Evolutionary conservation across 1,139 yeast genomes (phyloP).

Genomic region (Pichia sp.): DNA sequence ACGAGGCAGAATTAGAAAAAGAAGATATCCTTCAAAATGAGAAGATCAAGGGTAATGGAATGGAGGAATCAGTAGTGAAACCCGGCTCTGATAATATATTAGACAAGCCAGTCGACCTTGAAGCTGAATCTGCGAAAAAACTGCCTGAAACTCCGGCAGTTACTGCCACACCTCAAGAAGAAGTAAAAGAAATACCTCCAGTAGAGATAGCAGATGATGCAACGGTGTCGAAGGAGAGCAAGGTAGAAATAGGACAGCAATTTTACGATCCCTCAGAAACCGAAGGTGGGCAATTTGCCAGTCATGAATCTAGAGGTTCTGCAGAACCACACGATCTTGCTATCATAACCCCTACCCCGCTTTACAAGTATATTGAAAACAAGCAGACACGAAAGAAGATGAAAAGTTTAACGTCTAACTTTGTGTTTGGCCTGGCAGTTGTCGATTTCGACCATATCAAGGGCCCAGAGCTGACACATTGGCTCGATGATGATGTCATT

Average conservation of each 20-base stretch:
- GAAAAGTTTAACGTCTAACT: slow-evolving; percentile 11
- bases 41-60: too few relatives aligned
- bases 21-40: neutral
- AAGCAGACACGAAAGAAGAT: neutral
- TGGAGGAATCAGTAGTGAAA: too few relatives aligned
- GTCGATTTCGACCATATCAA: slow-evolving; percentile 92
- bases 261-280: neutral
- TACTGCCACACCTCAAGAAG: too few relatives aligned
- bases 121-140: too few relatives aligned
- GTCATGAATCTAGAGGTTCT: neutral
- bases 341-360: slow-evolving; percentile 2
- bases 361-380: slow-evolving; percentile 13
- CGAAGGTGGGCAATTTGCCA: neutral
- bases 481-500: slow-evolving; percentile 64
- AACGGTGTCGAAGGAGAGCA: too few relatives aligned
- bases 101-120: too few relatives aligned
- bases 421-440: slow-evolving; percentile 75
- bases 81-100: too few relatives aligned
- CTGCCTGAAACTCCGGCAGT: too few relatives aligned
- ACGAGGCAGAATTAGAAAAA: slow-evolving; percentile 1
- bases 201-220: too few relatives aligned
- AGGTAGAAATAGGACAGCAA: neutral
- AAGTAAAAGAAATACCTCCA: too few relatives aligned
- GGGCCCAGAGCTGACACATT: slow-evolving; percentile 94
- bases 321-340: neutral